A percentile compares a stretch with the other conserved stretches of the same genome.
These are phyloP conservation scores for Arctostaphylos glauca DNA, from an alignment of 148 eudicot genomes.

Conservation along the genomic window DNA sequence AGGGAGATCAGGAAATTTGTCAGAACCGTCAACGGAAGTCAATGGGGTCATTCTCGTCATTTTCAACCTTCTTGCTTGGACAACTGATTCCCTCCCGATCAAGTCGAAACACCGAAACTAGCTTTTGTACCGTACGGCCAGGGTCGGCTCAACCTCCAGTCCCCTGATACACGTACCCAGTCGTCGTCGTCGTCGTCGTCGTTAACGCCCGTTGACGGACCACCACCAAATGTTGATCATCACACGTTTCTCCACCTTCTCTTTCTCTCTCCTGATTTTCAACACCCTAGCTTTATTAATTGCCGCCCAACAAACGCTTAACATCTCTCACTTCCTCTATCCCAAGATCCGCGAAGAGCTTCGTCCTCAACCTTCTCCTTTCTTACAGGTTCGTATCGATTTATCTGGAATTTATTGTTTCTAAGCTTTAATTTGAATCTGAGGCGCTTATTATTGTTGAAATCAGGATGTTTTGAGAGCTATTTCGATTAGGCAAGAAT, in stretches of 20 bases:
- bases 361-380: conserved; percentile 29
- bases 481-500: conserved; percentile 39
- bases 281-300: conserved; percentile 13
- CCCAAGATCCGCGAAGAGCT: conserved; percentile 26
- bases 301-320: conserved; percentile 20
- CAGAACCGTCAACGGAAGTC: not conserved
- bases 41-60: not conserved
- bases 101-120: not conserved
- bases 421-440: not conserved
- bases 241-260: not conserved
- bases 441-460: not conserved
- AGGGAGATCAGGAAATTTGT: too few relatives aligned
- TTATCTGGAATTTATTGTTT: not conserved
- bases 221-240: not conserved
- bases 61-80: not conserved
- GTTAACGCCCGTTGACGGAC: conserved; percentile 5
- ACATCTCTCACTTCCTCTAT: conserved; percentile 41
- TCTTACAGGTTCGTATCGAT: conserved; percentile 26
- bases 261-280: conserved; percentile 16
- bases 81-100: not conserved
- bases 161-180: not conserved
- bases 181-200: not conserved
- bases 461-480: conserved; percentile 48
- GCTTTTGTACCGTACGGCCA: not conserved
- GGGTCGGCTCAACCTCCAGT: not conserved